phyloP scores from a whole-genome alignment of 2,329 filamentous ascomycete species.

The Colletotrichum scovillei region DNA sequence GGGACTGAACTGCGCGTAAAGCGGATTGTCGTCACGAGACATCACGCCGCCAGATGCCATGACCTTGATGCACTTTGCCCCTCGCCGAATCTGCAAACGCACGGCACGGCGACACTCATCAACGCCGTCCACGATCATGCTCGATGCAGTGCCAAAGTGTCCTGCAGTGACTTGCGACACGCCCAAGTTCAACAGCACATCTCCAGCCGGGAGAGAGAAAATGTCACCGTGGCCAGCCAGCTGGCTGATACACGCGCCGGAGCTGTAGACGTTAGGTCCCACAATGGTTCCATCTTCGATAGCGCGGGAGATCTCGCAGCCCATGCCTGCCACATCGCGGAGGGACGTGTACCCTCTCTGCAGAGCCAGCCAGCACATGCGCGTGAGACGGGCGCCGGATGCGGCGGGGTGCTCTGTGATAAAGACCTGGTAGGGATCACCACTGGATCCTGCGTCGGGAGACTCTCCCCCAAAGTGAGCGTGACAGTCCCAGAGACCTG shows the following conservation, averaged over 20 bases:
- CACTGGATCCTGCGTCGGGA: conserved; percentile 38
- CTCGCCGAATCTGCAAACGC: conserved; percentile 54
- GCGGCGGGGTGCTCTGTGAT: conserved; percentile 43
- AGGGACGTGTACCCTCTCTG: conserved; percentile 62
- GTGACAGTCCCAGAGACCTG: conserved; percentile 66
- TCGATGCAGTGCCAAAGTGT: conserved; percentile 43
- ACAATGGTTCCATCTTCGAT: conserved; percentile 50
- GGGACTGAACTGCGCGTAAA: conserved; percentile 55
- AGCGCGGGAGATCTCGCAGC: conserved; percentile 34
- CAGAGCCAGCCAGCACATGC: conserved; percentile 53
- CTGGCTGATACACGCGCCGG: conserved; percentile 55
- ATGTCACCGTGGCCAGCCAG: conserved; percentile 62
- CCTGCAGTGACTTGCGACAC: conserved; percentile 44
- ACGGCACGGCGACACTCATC: conserved; percentile 57
- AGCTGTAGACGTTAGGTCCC: conserved; percentile 61
- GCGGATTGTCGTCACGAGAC: conserved; percentile 52
- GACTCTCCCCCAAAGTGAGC: conserved; percentile 55
- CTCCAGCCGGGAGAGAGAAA: conserved; percentile 49
- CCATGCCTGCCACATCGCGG: conserved; percentile 53
- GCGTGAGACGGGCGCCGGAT: conserved; percentile 53
- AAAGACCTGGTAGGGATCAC: conserved; percentile 32
- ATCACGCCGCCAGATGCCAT: conserved; percentile 55
- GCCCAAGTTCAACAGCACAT: conserved; percentile 48
- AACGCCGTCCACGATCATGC: conserved; percentile 56
- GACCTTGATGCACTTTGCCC: conserved; percentile 62